phyloP scores from a whole-genome alignment of 495 filamentous ascomycete species.

The Penicillium fimorum region DNA sequence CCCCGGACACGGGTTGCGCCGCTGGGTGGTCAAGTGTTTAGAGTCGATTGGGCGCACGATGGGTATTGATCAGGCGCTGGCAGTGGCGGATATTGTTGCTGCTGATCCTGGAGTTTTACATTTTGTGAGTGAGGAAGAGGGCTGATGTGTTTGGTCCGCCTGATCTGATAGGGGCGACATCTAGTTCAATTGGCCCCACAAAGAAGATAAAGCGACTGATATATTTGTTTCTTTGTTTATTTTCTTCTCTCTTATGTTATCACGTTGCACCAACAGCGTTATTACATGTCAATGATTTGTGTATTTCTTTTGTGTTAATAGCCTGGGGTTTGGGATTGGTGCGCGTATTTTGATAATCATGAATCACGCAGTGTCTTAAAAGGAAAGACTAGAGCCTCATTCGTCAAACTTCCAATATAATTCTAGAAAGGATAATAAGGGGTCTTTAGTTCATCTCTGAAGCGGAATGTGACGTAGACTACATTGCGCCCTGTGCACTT shows the following conservation, averaged over 20 bases:
- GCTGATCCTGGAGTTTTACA: slow-evolving; percentile 31
- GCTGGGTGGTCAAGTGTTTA: slow-evolving; percentile 46
- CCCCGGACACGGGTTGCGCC: slow-evolving; percentile 31
- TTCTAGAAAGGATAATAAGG: neutral
- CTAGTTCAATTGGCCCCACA: neutral
- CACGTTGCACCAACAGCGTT: neutral
- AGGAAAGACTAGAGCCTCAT: neutral
- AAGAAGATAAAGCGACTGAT: neutral
- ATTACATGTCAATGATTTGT: neutral
- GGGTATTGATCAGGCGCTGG: slow-evolving; percentile 50
- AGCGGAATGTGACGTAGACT: neutral
- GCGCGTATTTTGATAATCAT: neutral
- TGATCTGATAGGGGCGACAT: slow-evolving; percentile 4
- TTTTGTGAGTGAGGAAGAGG: slow-evolving; percentile 17
- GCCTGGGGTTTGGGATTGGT: neutral
- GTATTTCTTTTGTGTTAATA: neutral
- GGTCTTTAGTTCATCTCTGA: neutral
- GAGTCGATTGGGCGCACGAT: slow-evolving; percentile 43
- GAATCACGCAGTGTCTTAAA: neutral
- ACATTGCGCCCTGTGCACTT: neutral
- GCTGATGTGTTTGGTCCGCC: neutral
- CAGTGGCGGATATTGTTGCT: slow-evolving; percentile 39
- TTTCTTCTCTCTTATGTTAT: neutral
- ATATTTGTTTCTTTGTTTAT: neutral
- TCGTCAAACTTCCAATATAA: neutral